Conservation (phyloP, 495 filamentous ascomycete genomes). For the Cladorrhinum samala region DNA sequence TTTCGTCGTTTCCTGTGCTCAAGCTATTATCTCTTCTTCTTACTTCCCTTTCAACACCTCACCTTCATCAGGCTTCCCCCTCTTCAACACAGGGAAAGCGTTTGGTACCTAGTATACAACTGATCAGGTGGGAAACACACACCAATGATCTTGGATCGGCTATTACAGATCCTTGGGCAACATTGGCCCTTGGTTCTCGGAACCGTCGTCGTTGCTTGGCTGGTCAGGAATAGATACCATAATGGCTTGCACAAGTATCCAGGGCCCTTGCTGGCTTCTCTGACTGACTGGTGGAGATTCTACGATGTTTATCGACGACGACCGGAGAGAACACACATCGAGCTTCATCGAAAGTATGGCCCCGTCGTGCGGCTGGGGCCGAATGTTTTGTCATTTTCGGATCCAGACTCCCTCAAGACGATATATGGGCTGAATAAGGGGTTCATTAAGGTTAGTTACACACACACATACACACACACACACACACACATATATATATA, state of each 20-base stretch:
- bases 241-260: conserved; percentile 59
- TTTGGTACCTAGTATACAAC: background rate
- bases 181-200: conserved; percentile 44
- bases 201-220: conserved; percentile 31
- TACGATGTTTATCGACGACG: conserved; percentile 55
- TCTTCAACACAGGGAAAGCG: conserved; percentile 5
- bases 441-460: conserved; percentile 58
- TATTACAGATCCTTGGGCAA: conserved; percentile 28
- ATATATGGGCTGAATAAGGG: conserved; percentile 82
- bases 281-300: conserved; percentile 67
- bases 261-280: conserved; percentile 59
- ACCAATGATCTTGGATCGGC: conserved; percentile 22
- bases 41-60: background rate
- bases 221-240: conserved; percentile 53
- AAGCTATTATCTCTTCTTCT: background rate
- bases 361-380: conserved; percentile 66
- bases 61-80: background rate
- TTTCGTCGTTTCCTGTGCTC: background rate
- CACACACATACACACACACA: too few species aligned
- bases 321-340: conserved; percentile 59
- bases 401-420: conserved; percentile 59
- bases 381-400: conserved; percentile 58
- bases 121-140: background rate
- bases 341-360: conserved; percentile 64
- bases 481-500: too few species aligned